A percentile compares a stretch with the other conserved stretches of the same genome.
Evolutionary conservation across 2,329 filamentous ascomycete genomes (phyloP).

Genomic region (Knufia petricola): DNA sequence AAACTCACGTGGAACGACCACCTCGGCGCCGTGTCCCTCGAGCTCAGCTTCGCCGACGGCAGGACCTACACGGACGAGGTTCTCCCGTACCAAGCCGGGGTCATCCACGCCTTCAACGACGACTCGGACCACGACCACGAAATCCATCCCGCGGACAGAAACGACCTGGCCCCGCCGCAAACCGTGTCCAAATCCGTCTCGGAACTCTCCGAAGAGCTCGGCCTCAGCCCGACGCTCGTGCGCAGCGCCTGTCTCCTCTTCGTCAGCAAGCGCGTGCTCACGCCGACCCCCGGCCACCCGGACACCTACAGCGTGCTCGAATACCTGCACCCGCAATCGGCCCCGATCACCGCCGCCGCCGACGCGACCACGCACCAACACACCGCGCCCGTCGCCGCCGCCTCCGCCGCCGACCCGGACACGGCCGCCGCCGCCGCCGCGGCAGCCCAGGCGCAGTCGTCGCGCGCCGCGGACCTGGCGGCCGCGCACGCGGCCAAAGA

Average conservation of each 20-base stretch:
- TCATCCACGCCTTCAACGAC: slow-evolving; percentile 72
- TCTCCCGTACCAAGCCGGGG: slow-evolving; percentile 73
- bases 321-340: slow-evolving; percentile 36
- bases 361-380: slow-evolving; percentile 16
- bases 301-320: slow-evolving; percentile 51
- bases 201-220: slow-evolving; percentile 40
- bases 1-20: slow-evolving; percentile 84
- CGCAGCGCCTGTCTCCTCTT: slow-evolving; percentile 53
- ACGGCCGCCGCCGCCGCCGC: slow-evolving; percentile 9
- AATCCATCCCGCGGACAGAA: slow-evolving; percentile 14
- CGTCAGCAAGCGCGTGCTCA: slow-evolving; percentile 48
- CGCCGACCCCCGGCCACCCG: slow-evolving; percentile 32
- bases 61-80: slow-evolving; percentile 60
- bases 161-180: slow-evolving; percentile 1
- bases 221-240: slow-evolving; percentile 49
- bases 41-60: slow-evolving; percentile 67
- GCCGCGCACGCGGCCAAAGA: slow-evolving; percentile 36
- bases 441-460: slow-evolving; percentile 22
- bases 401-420: not conserved
- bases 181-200: slow-evolving; percentile 31
- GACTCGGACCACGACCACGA: slow-evolving; percentile 28
- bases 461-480: slow-evolving; percentile 33
- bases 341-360: slow-evolving; percentile 13
- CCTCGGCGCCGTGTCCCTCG: slow-evolving; percentile 68
- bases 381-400: slow-evolving; percentile 19